A percentile compares a stretch with the other conserved stretches of the same genome.
These are phyloP conservation scores for Ganoderma boninense DNA, from an alignment of 1,284 basidiomycete genomes.

Conservation along the genomic window DNA sequence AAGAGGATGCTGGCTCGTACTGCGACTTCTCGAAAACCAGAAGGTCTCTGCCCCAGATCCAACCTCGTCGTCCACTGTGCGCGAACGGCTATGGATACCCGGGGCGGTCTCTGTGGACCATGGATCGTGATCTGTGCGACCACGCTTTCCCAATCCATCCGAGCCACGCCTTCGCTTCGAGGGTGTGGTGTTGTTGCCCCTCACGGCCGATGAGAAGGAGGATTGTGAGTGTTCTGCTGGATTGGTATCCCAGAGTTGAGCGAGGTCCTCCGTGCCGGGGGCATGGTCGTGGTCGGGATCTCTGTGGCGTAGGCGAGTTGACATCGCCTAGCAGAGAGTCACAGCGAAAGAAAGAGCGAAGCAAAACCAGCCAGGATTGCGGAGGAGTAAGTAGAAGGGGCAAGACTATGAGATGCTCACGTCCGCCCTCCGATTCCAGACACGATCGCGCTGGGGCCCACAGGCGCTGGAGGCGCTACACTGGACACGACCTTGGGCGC, in stretches of 20 bases:
- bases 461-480: no score
- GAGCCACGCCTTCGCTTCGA: slow-evolving; percentile 40
- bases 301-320: slow-evolving; percentile 1
- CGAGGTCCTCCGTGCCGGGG: slow-evolving; percentile 3
- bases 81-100: slow-evolving; percentile 35
- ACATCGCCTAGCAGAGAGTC: slow-evolving; percentile 6
- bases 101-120: slow-evolving; percentile 14
- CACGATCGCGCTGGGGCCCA: background rate
- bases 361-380: background rate
- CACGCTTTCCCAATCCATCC: slow-evolving; percentile 32
- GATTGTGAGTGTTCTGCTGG: slow-evolving; percentile 33
- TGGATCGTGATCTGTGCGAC: slow-evolving; percentile 40
- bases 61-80: slow-evolving; percentile 35
- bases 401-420: no score
- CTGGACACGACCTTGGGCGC: no score
- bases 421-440: no score
- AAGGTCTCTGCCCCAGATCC: slow-evolving; percentile 25
- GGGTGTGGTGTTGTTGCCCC: slow-evolving; percentile 35
- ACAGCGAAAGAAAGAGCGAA: background rate
- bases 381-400: background rate
- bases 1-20: slow-evolving; percentile 28
- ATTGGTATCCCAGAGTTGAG: slow-evolving; percentile 21
- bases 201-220: slow-evolving; percentile 42
- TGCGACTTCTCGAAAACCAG: slow-evolving; percentile 21
- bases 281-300: slow-evolving; percentile 11